A percentile compares a stretch with the other conserved stretches of the same genome.
These are phyloP conservation scores for Lentinula novae-zelandiae DNA, from an alignment of 1,284 basidiomycete genomes.

Conservation along the genomic window DNA sequence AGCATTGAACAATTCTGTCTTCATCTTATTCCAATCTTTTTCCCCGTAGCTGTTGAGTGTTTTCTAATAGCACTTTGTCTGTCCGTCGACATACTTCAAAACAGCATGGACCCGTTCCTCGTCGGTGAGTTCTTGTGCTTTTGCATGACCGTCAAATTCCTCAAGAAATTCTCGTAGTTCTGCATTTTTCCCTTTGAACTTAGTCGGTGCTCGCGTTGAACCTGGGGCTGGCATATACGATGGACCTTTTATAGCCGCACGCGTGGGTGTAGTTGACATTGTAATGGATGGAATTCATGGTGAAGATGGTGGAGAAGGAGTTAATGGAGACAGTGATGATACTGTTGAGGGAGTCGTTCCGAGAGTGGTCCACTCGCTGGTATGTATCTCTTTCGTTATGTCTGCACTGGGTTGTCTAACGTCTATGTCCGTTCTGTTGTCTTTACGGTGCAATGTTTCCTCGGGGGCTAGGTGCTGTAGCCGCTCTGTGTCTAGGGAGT, in stretches of 20 bases:
- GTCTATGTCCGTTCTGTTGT: no score
- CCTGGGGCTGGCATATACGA: neutral
- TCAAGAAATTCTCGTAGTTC: neutral
- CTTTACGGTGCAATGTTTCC: no score
- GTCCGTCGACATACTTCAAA: neutral
- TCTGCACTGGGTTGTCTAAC: no score
- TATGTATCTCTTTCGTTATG: no score
- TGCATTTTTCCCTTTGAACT: neutral
- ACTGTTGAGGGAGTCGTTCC: neutral
- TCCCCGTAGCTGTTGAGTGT: no score
- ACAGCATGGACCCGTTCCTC: neutral
- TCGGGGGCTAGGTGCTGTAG: no score
- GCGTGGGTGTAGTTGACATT: neutral
- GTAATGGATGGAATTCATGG: neutral
- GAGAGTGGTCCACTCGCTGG: neutral
- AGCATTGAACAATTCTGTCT: no score
- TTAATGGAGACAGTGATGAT: neutral
- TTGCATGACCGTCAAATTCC: neutral
- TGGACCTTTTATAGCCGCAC: neutral
- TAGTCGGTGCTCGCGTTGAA: neutral
- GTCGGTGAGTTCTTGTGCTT: neutral
- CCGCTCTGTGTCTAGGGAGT: no score
- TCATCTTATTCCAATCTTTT: no score
- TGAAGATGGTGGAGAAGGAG: neutral
- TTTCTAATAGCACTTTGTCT: neutral